Base-by-base conservation (phyloP, 805 yeast species). In the Candida oleophila region DNA sequence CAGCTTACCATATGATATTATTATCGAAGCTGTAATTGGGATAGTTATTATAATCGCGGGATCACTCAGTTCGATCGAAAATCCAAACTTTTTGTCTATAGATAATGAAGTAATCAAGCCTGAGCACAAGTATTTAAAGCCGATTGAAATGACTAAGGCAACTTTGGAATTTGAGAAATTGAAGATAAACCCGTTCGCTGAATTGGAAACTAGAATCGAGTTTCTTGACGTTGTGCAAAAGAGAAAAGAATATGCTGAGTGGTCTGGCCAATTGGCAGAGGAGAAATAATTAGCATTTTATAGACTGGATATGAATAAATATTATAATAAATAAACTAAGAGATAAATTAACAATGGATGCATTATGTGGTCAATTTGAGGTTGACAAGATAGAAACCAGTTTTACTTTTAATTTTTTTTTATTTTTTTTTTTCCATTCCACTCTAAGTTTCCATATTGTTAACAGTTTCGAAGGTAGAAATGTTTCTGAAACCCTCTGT, bases 21-120 rank as follows among this genome's bases (percentile, higher is more conserved):
- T 68, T 28, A 43, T 78, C 15, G 89, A 85, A 57, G 71, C 80
- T 1, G 41, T 72, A 1, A 34, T 77, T 3, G 84, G 83, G 1
- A 65, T 81, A 4, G 47, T 73, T 2, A 38, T 80, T 14, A 55
- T 78, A 4, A 51, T 76, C 14, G 50, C 70, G 18, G 79, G 74
- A 1, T 57, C 77, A 2, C 54, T 76, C 3, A 25, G 53, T 4
- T 59, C 73, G 7, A 62, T 71, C 5, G 53, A 58, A 25, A 58
- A 59, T 40, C 45, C 53, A 3, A 44, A 49, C 12, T 55, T 42
- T 15, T 60, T 53, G 40, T 61, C 59, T 20, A 53, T 55, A 1
- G 57, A 57, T 38, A 66, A 65, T 8, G 57, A 70, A 9, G 54
- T 62, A 9, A 53, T 72, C 30, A 40, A 46, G 14, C 68, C 65